Evolutionary conservation across 352 stramenopile genomes (phyloP).

Genomic region (Globisporangium canariense): DNA sequence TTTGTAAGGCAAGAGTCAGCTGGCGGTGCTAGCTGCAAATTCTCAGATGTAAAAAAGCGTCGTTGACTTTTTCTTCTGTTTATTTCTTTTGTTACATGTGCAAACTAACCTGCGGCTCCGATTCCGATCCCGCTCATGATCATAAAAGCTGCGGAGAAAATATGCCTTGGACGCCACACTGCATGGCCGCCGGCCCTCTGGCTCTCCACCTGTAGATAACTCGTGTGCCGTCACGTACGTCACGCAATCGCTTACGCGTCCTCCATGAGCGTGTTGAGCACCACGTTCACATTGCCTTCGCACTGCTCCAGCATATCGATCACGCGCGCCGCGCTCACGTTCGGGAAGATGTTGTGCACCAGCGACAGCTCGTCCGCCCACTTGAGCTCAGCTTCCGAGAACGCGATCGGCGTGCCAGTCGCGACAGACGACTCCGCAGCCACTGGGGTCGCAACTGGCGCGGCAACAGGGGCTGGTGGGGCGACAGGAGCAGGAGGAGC

Average conservation of each 20-base stretch:
- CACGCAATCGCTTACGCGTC: constrained; percentile 16
- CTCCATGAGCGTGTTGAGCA: constrained; percentile 77
- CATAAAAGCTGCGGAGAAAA: background rate
- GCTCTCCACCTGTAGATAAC: too few relatives aligned
- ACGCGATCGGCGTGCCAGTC: constrained; percentile 23
- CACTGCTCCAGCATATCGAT: constrained; percentile 63
- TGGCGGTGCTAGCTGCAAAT: too few relatives aligned
- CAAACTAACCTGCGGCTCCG: background rate
- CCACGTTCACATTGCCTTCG: constrained; percentile 66
- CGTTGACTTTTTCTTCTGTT: too few relatives aligned
- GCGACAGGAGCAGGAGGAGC: constrained; percentile 3
- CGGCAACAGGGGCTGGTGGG: background rate
- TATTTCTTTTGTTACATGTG: background rate
- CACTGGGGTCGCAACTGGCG: background rate
- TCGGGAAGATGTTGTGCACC: constrained; percentile 65
- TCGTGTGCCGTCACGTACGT: background rate
- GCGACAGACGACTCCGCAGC: constrained; percentile 18
- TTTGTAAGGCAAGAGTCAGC: too few relatives aligned
- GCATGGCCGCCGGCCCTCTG: too few relatives aligned
- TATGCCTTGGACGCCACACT: too few relatives aligned
- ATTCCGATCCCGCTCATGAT: background rate
- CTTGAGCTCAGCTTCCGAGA: constrained; percentile 65
- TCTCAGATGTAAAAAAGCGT: too few relatives aligned
- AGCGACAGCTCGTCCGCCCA: constrained; percentile 67
- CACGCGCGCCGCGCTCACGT: constrained; percentile 34